Conservation (phyloP, 495 filamentous ascomycete species). For the Podospora appendiculata region DNA sequence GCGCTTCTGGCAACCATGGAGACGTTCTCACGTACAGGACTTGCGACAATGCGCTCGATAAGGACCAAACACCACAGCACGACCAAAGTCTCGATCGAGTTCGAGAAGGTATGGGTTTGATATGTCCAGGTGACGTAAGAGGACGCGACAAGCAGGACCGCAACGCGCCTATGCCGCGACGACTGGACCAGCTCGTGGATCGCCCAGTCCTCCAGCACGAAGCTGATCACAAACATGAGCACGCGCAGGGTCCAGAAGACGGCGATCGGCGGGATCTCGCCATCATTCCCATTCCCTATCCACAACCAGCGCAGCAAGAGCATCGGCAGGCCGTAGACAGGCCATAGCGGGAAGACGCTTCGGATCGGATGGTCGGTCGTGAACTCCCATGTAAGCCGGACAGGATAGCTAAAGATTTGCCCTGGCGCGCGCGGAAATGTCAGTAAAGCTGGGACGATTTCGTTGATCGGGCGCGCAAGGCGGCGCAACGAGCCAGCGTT, state of each 20-base stretch:
- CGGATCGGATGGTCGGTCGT: constrained; percentile 77
- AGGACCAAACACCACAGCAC: constrained; percentile 89
- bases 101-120: constrained; percentile 98
- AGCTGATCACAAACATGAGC: constrained; percentile 87
- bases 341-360: constrained; percentile 94
- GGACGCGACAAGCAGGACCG: constrained; percentile 77
- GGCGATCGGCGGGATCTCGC: constrained; percentile 56
- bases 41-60: constrained; percentile 71
- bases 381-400: constrained; percentile 90
- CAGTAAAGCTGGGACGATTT: background rate
- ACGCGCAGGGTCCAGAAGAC: constrained; percentile 83
- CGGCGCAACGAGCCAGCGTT: background rate
- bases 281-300: constrained; percentile 49
- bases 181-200: constrained; percentile 81
- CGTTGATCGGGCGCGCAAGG: background rate
- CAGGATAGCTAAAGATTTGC: constrained; percentile 80
- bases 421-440: constrained; percentile 44
- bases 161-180: constrained; percentile 60
- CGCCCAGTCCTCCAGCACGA: constrained; percentile 96
- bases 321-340: constrained; percentile 87
- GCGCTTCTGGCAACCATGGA: too few relatives aligned
- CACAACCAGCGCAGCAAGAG: constrained; percentile 82
- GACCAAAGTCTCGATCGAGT: constrained; percentile 86
- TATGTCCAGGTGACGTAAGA: constrained; percentile 99
- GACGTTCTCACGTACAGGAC: constrained; percentile 48